These are phyloP conservation scores for Daldinia bambusicola DNA, from an alignment of 495 filamentous ascomycete genomes.

Conservation along the genomic window DNA sequence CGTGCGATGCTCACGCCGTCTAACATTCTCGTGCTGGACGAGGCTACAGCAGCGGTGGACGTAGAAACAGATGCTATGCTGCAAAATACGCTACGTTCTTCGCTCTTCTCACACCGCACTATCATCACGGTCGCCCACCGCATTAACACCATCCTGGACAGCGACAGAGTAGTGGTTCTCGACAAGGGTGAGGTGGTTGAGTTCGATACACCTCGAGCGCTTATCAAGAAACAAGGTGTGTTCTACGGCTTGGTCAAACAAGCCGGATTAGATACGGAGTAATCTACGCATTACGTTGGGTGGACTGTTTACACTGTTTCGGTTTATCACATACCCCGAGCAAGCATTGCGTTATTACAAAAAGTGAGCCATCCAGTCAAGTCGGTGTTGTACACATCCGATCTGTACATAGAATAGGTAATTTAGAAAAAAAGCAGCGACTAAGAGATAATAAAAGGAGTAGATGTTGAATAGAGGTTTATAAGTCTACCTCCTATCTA, in stretches of 20 bases:
- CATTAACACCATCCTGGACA: conserved; percentile 96
- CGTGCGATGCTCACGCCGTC: conserved; percentile 93
- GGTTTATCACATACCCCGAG: conserved; percentile 22
- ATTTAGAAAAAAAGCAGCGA: not conserved
- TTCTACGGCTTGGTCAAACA: conserved; percentile 61
- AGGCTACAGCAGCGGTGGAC: conserved; percentile 97
- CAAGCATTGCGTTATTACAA: conserved; percentile 9
- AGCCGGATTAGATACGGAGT: conserved; percentile 56
- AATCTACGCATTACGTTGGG: conserved; percentile 10
- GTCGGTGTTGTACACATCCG: not conserved
- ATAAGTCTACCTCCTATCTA: not conserved
- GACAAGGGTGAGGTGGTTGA: conserved; percentile 60
- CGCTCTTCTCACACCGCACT: conserved; percentile 84
- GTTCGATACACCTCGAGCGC: conserved; percentile 57
- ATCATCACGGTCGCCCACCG: conserved; percentile 98
- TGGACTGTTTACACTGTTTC: conserved; percentile 15
- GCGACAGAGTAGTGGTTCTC: conserved; percentile 89
- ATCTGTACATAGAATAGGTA: not conserved
- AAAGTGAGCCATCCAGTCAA: conserved; percentile 10
- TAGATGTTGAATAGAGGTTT: not conserved
- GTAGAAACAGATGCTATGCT: conserved; percentile 92
- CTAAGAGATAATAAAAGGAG: not conserved
- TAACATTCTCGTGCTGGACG: conserved; percentile 96
- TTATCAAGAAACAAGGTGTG: conserved; percentile 55
- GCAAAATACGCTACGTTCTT: conserved; percentile 69